Base-by-base conservation (phyloP, 75 land plant species). In the Larix kaempferi region DNA sequence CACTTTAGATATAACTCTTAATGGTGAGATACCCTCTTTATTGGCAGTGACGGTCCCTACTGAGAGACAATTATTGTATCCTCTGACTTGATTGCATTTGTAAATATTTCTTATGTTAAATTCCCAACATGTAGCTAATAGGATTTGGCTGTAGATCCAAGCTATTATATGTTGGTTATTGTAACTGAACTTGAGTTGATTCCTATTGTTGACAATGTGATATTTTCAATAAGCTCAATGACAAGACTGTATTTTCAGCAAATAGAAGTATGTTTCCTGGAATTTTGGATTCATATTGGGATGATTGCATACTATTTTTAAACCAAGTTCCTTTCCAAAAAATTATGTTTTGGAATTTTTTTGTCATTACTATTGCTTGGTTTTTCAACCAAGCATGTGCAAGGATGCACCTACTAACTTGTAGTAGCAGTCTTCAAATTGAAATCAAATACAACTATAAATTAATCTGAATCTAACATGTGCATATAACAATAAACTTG, bases 41-140 rank as follows among this genome's bases (percentile, higher is more conserved):
- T 19, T 73, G 16, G 88, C 88, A 6, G 75, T 39, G 22, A 21
- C 54, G 22, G 77, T 76, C 8, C 35, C 64, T 56, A 57, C 54
- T 15, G 63, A 27, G n/a, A 65, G 80, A 19, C 91, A 15, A 65
- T 93, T 37, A 26, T 55, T 14, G 78, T 93, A 23, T 65, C 71
- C 27, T 88, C 91, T n/a, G 66, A 77, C 33, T 91, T 93, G 29
- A 87, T 89, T 76, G 89, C 81, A 14, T 93, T n/a, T 91, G 75
- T 85, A 22, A 81, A 76, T 17, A 71, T 91, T 27, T 88, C 95
- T 55, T 73, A 78, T 63, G 78, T 87, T 41, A 59, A 74, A 1
- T 78, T 86, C n/a, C 82, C 76, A 10, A 86, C 86, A 41, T 87
- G 86, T 19, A 78, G 79, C 17, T 16, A 63, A 52, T 79, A 79